Evolutionary conservation across 257 asterid species (phyloP).

Genomic region (Fraxinus excelsior): DNA sequence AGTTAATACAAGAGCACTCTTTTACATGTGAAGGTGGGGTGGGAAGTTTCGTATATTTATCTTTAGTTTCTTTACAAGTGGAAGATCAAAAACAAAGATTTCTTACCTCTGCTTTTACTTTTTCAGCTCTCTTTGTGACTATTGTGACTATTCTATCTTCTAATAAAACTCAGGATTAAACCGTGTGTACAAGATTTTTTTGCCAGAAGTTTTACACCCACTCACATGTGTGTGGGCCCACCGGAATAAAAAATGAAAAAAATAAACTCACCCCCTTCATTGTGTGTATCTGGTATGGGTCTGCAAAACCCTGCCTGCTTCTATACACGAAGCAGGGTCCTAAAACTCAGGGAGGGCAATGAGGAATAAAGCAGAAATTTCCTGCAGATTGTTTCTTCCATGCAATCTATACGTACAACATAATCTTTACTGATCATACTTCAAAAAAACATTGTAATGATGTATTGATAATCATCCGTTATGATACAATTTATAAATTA

Average conservation of each 20-base stretch:
- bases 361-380: neutral
- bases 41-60: constrained; percentile 11
- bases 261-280: too few relatives aligned
- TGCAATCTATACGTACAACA: constrained; percentile 51
- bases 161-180: constrained; percentile 42
- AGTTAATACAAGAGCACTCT: too few relatives aligned
- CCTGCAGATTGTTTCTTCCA: constrained; percentile 47
- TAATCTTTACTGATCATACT: constrained; percentile 57
- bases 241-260: too few relatives aligned
- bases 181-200: too few relatives aligned
- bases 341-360: constrained; percentile 21
- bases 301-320: too few relatives aligned
- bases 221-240: too few relatives aligned
- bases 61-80: constrained; percentile 42
- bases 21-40: neutral
- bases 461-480: constrained; percentile 32
- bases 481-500: too few relatives aligned
- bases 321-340: too few relatives aligned
- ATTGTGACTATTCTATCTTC: constrained; percentile 81
- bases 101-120: constrained; percentile 53
- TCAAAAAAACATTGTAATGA: constrained; percentile 60
- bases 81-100: constrained; percentile 67
- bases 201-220: too few relatives aligned
- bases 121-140: constrained; percentile 69
- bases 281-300: too few relatives aligned